A percentile compares a stretch with the other conserved stretches of the same genome.
Conservation (phyloP, 345 rosid genomes). For the Pugionium cornutum region DNA sequence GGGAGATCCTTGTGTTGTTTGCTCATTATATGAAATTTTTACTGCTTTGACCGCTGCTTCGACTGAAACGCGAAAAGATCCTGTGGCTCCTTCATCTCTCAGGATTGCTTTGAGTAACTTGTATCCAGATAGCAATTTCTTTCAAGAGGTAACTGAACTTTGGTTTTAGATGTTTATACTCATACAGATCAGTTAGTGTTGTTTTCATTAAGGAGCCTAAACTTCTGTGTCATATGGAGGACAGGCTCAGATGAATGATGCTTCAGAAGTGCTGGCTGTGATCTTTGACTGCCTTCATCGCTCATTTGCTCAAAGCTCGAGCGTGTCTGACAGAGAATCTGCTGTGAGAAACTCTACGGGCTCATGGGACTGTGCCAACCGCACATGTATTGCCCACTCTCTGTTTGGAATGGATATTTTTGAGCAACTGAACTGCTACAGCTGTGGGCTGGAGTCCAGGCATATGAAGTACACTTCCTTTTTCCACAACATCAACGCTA, state of each 20-base stretch:
- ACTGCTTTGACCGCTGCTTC: constrained; percentile 64
- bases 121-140: constrained; percentile 86
- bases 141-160: constrained; percentile 69
- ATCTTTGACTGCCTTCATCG: constrained; percentile 89
- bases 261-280: constrained; percentile 90
- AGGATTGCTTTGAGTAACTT: constrained; percentile 88
- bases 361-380: constrained; percentile 79
- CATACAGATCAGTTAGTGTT: neutral
- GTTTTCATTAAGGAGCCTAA: constrained; percentile 17
- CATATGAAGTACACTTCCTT: constrained; percentile 88
- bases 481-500: constrained; percentile 92
- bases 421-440: constrained; percentile 77
- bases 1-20: constrained; percentile 94
- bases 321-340: constrained; percentile 64
- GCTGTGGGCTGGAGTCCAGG: constrained; percentile 82
- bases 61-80: constrained; percentile 57
- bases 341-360: constrained; percentile 59
- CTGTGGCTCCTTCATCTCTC: constrained; percentile 83
- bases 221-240: constrained; percentile 25
- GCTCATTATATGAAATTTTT: constrained; percentile 77
- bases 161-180: constrained; percentile 15
- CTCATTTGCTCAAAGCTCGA: constrained; percentile 63
- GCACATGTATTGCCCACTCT: constrained; percentile 76
- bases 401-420: constrained; percentile 89
- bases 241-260: constrained; percentile 99